Conservation (phyloP, 257 asterid genomes). For the Nicotiana knightiana region DNA sequence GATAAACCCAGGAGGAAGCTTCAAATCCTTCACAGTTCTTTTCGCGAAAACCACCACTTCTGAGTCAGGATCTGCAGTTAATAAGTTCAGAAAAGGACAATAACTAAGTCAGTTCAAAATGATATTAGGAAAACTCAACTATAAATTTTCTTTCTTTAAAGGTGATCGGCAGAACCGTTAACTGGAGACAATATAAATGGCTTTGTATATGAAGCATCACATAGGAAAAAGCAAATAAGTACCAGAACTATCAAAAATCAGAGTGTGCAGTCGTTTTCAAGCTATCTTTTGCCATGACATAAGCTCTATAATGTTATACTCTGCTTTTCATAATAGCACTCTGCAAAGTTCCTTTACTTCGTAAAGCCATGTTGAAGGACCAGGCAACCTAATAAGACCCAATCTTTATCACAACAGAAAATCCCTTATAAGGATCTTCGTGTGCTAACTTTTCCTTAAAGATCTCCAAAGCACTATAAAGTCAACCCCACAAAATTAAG, state of each 20-base stretch:
- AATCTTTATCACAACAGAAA: not conserved
- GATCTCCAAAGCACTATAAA: not conserved
- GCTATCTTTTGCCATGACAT: constrained; percentile 1
- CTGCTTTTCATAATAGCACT: not conserved
- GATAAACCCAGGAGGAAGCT: constrained; percentile 87
- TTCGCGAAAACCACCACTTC: constrained; percentile 84
- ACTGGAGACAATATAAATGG: not conserved
- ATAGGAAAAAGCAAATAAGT: not conserved
- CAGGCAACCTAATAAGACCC: not conserved
- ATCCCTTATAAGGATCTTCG: not conserved
- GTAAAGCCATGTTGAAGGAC: not conserved
- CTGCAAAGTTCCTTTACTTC: not conserved
- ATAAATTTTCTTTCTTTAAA: not conserved
- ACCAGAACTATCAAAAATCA: not conserved
- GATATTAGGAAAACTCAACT: not conserved
- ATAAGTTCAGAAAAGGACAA: constrained; percentile 9
- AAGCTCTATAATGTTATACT: not conserved
- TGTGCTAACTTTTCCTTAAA: not conserved
- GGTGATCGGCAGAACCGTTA: not conserved
- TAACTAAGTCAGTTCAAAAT: not conserved
- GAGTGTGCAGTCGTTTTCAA: not conserved
- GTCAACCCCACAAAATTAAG: not conserved
- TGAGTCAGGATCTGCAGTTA: constrained; percentile 72
- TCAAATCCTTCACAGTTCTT: constrained; percentile 87
- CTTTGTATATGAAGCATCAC: not conserved